These are phyloP conservation scores for Candida buenavistaensis DNA, from an alignment of 1,139 yeast species.

Conservation along the genomic window DNA sequence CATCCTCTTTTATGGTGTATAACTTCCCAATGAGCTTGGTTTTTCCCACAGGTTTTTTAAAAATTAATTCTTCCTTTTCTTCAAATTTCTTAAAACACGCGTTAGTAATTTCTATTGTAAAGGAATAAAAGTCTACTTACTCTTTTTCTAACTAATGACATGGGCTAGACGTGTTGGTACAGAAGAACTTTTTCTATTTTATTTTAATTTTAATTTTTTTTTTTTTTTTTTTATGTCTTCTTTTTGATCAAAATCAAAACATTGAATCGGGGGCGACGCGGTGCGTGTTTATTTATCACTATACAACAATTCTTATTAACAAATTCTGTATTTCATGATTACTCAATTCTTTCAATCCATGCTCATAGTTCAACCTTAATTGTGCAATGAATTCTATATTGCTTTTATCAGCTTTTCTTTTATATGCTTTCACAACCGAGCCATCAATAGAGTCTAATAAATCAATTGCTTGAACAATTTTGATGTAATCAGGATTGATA, in stretches of 20 bases:
- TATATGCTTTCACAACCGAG: slow-evolving; percentile 19
- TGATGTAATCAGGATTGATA: slow-evolving; percentile 29
- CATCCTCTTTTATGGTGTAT: slow-evolving; percentile 30
- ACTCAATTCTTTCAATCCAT: slow-evolving; percentile 25
- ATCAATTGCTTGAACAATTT: slow-evolving; percentile 40
- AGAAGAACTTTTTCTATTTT: too few species aligned
- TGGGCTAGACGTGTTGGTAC: too few species aligned
- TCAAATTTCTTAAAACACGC: slow-evolving; percentile 7
- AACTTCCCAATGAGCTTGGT: slow-evolving; percentile 29
- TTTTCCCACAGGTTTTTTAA: neutral
- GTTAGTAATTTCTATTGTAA: slow-evolving; percentile 6
- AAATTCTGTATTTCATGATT: slow-evolving; percentile 36
- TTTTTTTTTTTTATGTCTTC: too few species aligned
- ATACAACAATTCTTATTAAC: slow-evolving; percentile 28
- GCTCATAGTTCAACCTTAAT: slow-evolving; percentile 26
- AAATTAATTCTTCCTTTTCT: neutral
- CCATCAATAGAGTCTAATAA: slow-evolving; percentile 33
- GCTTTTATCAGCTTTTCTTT: slow-evolving; percentile 3
- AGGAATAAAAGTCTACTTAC: slow-evolving; percentile 26
- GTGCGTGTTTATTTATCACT: neutral
- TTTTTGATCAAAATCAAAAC: too few species aligned
- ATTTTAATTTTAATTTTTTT: too few species aligned
- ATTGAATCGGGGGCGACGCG: too few species aligned
- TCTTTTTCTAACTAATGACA: slow-evolving; percentile 42
- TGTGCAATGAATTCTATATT: slow-evolving; percentile 9